phyloP scores from a whole-genome alignment of 78 protist species.

The Paulinella micropora region DNA sequence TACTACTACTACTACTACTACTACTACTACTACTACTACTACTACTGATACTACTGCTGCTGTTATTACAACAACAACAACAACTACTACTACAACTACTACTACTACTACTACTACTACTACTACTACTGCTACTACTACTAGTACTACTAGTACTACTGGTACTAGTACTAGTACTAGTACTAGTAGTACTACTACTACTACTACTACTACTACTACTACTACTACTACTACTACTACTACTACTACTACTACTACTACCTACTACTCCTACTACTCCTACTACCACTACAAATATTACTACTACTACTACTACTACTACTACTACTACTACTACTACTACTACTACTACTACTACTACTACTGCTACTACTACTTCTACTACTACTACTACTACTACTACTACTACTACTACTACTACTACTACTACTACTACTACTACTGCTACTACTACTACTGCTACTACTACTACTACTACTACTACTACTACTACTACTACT shows the following conservation, averaged over 20 bases:
- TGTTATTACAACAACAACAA: too few relatives aligned
- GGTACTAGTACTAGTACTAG: neutral
- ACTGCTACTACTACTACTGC: neutral
- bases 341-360: neutral
- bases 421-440: neutral
- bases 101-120: neutral
- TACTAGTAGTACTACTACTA: neutral
- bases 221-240: neutral
- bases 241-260: too few relatives aligned
- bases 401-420: neutral
- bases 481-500: too few relatives aligned
- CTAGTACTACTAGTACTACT: neutral
- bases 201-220: neutral
- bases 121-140: neutral
- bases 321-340: neutral
- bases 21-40: neutral
- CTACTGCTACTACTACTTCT: neutral
- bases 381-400: neutral
- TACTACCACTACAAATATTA: too few relatives aligned
- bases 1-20: neutral
- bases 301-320: neutral
- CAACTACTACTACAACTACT: neutral
- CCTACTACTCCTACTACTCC: too few relatives aligned
- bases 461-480: too few relatives aligned
- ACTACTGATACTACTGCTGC: too few relatives aligned